Evolutionary conservation across 495 filamentous ascomycete genomes (phyloP).

Genomic region (Saxispiralis lemnorum): DNA sequence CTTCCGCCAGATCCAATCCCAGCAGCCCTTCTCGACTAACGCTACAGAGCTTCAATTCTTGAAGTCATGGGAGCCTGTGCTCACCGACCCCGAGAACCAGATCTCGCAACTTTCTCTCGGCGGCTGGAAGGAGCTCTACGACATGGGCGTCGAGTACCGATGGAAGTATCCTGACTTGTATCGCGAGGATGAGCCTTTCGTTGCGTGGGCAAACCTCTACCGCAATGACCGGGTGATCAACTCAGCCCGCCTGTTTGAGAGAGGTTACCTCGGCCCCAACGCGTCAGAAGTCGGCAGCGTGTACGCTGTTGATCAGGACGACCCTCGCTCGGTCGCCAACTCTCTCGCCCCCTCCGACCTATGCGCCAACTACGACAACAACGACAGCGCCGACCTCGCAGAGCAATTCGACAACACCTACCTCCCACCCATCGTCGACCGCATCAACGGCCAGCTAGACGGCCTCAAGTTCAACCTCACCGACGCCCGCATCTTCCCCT

Average conservation of each 20-base stretch:
- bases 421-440: constrained; percentile 31
- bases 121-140: constrained; percentile 36
- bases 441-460: constrained; percentile 30
- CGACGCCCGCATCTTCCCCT: constrained; percentile 37
- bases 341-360: constrained; percentile 38
- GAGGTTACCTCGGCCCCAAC: constrained; percentile 34
- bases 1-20: no score
- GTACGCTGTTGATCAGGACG: constrained; percentile 32
- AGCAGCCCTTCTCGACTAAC: constrained; percentile 1
- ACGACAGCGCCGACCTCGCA: constrained; percentile 25
- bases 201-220: constrained; percentile 42
- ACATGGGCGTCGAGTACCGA: constrained; percentile 22
- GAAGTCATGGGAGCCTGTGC: constrained; percentile 31
- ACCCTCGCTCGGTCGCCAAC: constrained; percentile 31
- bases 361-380: constrained; percentile 33
- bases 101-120: constrained; percentile 35
- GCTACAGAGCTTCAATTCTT: constrained; percentile 5
- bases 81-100: constrained; percentile 31
- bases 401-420: constrained; percentile 29
- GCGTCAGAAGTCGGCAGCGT: constrained; percentile 30
- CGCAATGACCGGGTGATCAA: constrained; percentile 29
- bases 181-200: constrained; percentile 33
- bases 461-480: constrained; percentile 33
- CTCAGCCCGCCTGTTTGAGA: constrained; percentile 35
- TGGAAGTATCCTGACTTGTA: constrained; percentile 38